phyloP scores from a whole-genome alignment of 495 filamentous ascomycete species.

The Letharia lupina region DNA sequence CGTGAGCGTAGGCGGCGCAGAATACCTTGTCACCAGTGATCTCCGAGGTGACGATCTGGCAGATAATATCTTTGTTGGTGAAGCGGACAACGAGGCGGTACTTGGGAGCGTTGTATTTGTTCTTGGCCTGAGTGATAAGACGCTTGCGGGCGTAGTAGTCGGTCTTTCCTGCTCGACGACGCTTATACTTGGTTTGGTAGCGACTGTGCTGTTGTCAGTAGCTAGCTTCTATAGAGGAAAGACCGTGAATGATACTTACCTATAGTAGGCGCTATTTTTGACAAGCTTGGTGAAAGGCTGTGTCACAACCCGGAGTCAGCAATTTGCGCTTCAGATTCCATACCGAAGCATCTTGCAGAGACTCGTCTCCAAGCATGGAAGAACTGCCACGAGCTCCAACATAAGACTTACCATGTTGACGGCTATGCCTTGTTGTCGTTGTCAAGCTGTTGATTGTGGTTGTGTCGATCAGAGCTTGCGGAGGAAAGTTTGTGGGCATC shows the following conservation, averaged over 20 bases:
- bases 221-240: not conserved
- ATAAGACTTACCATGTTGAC: slow-evolving; percentile 20
- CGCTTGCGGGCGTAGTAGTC: slow-evolving; percentile 99
- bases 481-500: slow-evolving; percentile 11
- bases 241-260: slow-evolving; percentile 47
- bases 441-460: slow-evolving; percentile 2
- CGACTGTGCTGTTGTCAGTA: slow-evolving; percentile 49
- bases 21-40: slow-evolving; percentile 97
- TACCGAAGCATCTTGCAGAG: slow-evolving; percentile 97
- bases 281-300: slow-evolving; percentile 91
- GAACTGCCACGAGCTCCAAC: not conserved
- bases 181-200: slow-evolving; percentile 99
- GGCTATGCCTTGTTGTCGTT: slow-evolving; percentile 4
- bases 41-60: slow-evolving; percentile 94
- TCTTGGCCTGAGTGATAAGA: slow-evolving; percentile 99
- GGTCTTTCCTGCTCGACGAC: slow-evolving; percentile 93
- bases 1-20: slow-evolving; percentile 86
- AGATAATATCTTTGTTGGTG: slow-evolving; percentile 99
- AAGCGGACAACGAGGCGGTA: slow-evolving; percentile 99
- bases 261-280: slow-evolving; percentile 97
- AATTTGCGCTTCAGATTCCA: slow-evolving; percentile 92
- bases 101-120: slow-evolving; percentile 99
- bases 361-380: slow-evolving; percentile 42
- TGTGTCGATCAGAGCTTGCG: not conserved
- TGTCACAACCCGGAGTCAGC: slow-evolving; percentile 71